Evolutionary conservation across 768 basidiomycete species (phyloP).

Genomic region (Xerocomellus amylosporus): DNA sequence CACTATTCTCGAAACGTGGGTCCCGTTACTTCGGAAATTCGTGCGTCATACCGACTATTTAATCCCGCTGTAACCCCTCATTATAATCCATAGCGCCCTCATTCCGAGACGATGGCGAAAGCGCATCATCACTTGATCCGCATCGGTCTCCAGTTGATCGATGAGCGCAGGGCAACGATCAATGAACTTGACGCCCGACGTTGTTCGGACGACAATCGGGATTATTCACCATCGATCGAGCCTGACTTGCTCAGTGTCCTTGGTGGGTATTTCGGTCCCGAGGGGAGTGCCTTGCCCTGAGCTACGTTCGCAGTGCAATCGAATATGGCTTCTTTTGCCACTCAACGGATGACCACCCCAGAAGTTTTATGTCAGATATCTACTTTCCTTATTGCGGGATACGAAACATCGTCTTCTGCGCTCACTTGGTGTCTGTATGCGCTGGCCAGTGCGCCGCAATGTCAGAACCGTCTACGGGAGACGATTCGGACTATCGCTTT

Average conservation of each 20-base stretch:
- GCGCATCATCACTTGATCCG: slow-evolving; percentile 47
- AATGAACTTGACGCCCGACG: slow-evolving; percentile 25
- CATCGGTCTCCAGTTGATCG: slow-evolving; percentile 53
- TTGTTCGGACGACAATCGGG: slow-evolving; percentile 15
- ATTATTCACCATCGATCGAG: slow-evolving; percentile 12
- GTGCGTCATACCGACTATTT: slow-evolving; percentile 31
- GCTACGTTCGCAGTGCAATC: slow-evolving; percentile 48
- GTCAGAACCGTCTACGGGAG: slow-evolving; percentile 47
- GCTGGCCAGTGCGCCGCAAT: slow-evolving; percentile 43
- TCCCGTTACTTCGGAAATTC: slow-evolving; percentile 51
- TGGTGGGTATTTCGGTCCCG: slow-evolving; percentile 35
- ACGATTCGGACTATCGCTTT: slow-evolving; percentile 37
- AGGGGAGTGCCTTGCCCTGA: neutral
- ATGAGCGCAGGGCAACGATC: slow-evolving; percentile 44
- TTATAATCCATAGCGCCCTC: slow-evolving; percentile 39
- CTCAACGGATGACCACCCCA: slow-evolving; percentile 50
- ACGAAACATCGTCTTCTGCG: slow-evolving; percentile 59
- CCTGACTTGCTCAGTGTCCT: slow-evolving; percentile 52
- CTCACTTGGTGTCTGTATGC: slow-evolving; percentile 64
- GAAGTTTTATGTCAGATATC: slow-evolving; percentile 63
- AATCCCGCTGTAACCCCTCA: slow-evolving; percentile 4
- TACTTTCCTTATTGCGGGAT: slow-evolving; percentile 62
- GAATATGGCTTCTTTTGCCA: slow-evolving; percentile 44
- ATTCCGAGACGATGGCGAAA: slow-evolving; percentile 41
- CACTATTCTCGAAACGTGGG: slow-evolving; percentile 56